Evolutionary conservation across 2,329 filamentous ascomycete genomes (phyloP), one percentile per base, ranked within the genome.

Genomic region (Sporothrix brasiliensis): DNA sequence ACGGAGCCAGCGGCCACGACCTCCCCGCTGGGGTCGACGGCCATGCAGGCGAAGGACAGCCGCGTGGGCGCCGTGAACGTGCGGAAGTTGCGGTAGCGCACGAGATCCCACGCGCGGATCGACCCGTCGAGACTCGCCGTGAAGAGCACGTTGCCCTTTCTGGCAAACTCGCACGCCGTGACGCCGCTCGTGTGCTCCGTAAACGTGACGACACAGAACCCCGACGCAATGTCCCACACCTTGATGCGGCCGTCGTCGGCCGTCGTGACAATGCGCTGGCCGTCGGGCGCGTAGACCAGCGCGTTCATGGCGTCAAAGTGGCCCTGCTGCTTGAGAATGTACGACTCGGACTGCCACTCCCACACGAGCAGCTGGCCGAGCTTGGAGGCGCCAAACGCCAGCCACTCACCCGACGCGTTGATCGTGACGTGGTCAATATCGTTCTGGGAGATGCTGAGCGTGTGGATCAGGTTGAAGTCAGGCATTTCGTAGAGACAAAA

Each of bases 261-360:
- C 2, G 93, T 91, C 0, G 95, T 99, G 72, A 99, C 91, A 73
- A 99, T 92, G 52, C 92, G 90, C 77, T 97, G 92, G 4, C 95
- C 94, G 76, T 97, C 94, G 0, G 95, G 94, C 5, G 95, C 94
- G 80, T 98, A 99, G 10, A 92, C 91, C 4, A 99, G 84, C 0
- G 93, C 88, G 79, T 98, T 98, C 88, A 98, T 94, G 2, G 93
- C 91, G 79, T 99, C 95, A 74, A 97, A 94, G 80, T 99, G 95
- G 0, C 94, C 95, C 80, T 98, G 95, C 78, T 99, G 95, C 81
- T 99, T 99, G 63, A 99, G 84, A 71, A 99, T 96, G 79, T 99
- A 99, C 6, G 94, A 98, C 80, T 99, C 96, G 0, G 95, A 99
- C 78, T 98, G 94, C 94, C 96, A 99, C 79, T 99, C 95, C 95